Evolutionary conservation across 2,329 filamentous ascomycete species (phyloP), one percentile per base, ranked within the genome.

Genomic region (Pseudogymnoascus sp.): DNA sequence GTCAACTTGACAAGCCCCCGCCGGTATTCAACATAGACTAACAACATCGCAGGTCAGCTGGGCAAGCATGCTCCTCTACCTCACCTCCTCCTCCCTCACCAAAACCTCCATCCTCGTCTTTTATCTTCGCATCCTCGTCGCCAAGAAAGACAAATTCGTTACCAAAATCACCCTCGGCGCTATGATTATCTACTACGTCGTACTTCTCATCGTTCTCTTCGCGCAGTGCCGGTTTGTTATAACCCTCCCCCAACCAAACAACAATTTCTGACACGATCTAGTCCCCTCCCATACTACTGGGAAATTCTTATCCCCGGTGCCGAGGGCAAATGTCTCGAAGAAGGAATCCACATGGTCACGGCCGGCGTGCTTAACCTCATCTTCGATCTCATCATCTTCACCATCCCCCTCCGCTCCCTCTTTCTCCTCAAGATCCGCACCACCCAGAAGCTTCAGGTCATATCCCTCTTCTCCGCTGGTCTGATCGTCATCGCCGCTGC

Each of bases 101-200:
- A 62, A 62, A 38, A 16, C 60, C 8, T 62, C 61, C 22, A 60
- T 62, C 35, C 58, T 62, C 18, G 20, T 60, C 41, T 62, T 62
- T 28, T 62, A 62, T 25, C 58, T 61, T 7, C 61, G 61, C 58
- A 60, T 62, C n/a, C 25, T 58, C 9, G 50, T 41, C 50, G 43
- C 20, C 4, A 61, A 39, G 47, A 33, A 12, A 14, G 36, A 60
- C 37, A 54, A 54, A 22, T 20, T 37, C 7, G 41, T 61, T 12
- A 61, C 50, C 9, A 57, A 37, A 28, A 41, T 58, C 16, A 61
- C 30, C 6, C 36, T 61, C 7, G 60, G 18, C 6, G 33, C 57
- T 14, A 58, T 61, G 41, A 11, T 59, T 11, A 14, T 38, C 12
- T 59, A 41, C n/a, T 28, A 25, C 30, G 16, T 61, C 35, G 25